phyloP scores from a whole-genome alignment of 2,329 filamentous ascomycete species.

The Colletotrichum chlorophyti region DNA sequence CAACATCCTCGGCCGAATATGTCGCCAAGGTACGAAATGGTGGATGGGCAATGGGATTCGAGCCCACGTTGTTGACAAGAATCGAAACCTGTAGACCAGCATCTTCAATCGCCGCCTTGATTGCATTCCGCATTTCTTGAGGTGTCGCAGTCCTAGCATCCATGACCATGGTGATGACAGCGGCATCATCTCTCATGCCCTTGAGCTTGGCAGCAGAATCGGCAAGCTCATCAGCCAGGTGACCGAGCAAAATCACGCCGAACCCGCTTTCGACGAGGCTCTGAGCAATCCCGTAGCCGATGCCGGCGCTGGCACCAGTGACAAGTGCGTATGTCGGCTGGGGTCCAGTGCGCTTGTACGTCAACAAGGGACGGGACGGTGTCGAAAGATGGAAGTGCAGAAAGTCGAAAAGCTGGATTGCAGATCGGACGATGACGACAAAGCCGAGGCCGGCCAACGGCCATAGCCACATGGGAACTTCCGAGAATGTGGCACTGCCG shows the following conservation, averaged over 20 bases:
- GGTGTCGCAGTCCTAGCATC: constrained; percentile 37
- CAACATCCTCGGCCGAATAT: constrained; percentile 37
- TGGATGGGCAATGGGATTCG: constrained; percentile 34
- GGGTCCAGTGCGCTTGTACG: constrained; percentile 33
- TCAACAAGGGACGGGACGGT: constrained; percentile 31
- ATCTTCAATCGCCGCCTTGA: constrained; percentile 26
- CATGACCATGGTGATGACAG: constrained; percentile 38
- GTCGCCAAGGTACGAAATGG: constrained; percentile 36
- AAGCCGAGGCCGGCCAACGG: no score
- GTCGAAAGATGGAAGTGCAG: no score
- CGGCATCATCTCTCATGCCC: constrained; percentile 29
- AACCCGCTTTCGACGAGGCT: constrained; percentile 41
- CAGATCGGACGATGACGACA: no score
- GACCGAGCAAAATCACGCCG: constrained; percentile 40
- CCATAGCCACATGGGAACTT: no score
- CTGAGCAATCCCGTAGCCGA: constrained; percentile 41
- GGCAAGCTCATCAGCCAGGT: constrained; percentile 37
- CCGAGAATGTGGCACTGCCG: no score
- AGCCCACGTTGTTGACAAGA: constrained; percentile 43
- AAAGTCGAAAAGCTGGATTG: no score
- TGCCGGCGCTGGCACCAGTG: constrained; percentile 42
- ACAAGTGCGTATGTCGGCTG: constrained; percentile 38
- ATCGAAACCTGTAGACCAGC: constrained; percentile 37
- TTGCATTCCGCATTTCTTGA: constrained; percentile 33
- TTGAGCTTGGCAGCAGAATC: constrained; percentile 33